Conservation (phyloP, 805 yeast species). For the Starmerella apicola region DNA sequence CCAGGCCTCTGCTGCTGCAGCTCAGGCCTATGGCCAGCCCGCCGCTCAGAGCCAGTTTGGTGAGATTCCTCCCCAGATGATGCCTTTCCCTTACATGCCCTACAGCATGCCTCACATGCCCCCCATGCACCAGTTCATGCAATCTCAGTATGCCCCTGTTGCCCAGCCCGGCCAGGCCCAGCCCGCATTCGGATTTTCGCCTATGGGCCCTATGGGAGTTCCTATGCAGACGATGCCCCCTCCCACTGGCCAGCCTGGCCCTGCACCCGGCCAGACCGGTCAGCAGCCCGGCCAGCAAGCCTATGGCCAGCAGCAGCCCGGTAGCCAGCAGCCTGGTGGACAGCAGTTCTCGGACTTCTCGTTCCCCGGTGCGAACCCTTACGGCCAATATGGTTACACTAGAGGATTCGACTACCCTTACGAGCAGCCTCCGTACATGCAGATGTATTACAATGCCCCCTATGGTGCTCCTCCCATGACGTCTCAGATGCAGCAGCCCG, state of each 20-base stretch:
- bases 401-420: conserved; percentile 7
- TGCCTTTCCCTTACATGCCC: conserved; percentile 5
- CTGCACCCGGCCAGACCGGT: background rate
- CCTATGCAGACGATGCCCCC: conserved; percentile 4
- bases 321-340: no score
- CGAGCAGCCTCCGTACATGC: conserved; percentile 7
- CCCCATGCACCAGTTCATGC: conserved; percentile 9
- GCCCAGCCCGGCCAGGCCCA: conserved; percentile 3
- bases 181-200: conserved; percentile 1
- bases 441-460: conserved; percentile 1
- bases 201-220: background rate
- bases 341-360: background rate
- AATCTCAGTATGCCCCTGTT: background rate
- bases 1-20: no score
- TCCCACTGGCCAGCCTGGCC: background rate
- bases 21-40: no score
- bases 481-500: conserved; percentile 7
- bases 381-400: background rate
- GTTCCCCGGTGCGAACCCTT: conserved; percentile 3
- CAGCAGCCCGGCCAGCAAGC: conserved; percentile 1
- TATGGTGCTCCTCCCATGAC: conserved; percentile 2
- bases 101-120: conserved; percentile 4
- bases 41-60: no score
- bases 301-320: conserved; percentile 3
- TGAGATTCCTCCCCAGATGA: conserved; percentile 3